These are phyloP conservation scores for Lichtheimia ramosa DNA, from an alignment of 371 early-diverging fungal species.

Conservation along the genomic window DNA sequence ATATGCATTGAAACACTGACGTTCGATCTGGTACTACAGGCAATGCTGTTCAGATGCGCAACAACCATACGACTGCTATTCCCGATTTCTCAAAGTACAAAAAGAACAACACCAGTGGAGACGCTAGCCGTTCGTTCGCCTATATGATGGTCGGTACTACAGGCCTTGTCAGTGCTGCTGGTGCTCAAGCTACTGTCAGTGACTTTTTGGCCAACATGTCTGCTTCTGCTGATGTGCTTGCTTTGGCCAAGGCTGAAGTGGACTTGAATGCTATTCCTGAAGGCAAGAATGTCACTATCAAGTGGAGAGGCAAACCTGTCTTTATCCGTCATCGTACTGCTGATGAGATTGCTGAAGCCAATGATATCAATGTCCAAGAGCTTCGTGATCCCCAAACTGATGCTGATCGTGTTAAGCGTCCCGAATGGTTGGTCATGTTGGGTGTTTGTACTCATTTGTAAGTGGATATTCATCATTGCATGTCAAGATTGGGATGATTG, in stretches of 20 bases:
- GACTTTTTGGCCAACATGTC: slow-evolving; percentile 91
- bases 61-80: slow-evolving; percentile 59
- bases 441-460: slow-evolving; percentile 97
- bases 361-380: slow-evolving; percentile 71
- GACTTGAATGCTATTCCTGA: slow-evolving; percentile 90
- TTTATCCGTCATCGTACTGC: slow-evolving; percentile 96
- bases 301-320: slow-evolving; percentile 99
- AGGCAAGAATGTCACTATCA: slow-evolving; percentile 95
- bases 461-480: slow-evolving; percentile 12
- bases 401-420: slow-evolving; percentile 87
- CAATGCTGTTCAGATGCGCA: slow-evolving; percentile 24
- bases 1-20: not conserved
- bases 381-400: slow-evolving; percentile 94
- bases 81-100: slow-evolving; percentile 71
- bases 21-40: not conserved
- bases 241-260: slow-evolving; percentile 96
- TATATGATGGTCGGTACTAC: slow-evolving; percentile 96
- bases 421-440: slow-evolving; percentile 96
- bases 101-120: slow-evolving; percentile 54
- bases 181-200: slow-evolving; percentile 90
- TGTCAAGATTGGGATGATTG: not conserved
- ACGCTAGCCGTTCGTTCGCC: slow-evolving; percentile 78
- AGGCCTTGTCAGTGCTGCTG: slow-evolving; percentile 81
- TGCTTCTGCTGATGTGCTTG: slow-evolving; percentile 96
- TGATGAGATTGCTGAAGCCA: slow-evolving; percentile 93